Conservation (phyloP, 2,329 filamentous ascomycete genomes). For the Lasiodiplodia sp. region DNA sequence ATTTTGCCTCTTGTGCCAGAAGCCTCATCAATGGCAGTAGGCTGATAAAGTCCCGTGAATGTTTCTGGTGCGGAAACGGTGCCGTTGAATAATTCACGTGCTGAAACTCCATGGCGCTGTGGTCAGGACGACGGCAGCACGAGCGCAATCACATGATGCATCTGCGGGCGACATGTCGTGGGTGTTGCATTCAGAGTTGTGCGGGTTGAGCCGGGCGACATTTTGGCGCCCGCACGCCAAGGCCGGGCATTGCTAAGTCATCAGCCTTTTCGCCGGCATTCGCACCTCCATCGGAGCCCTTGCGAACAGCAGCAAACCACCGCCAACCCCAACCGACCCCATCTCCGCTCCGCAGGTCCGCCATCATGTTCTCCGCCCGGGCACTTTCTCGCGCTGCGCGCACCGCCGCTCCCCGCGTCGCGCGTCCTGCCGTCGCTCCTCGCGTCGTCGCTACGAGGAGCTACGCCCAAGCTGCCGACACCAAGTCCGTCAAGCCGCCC, state of each 20-base stretch:
- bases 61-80: not conserved
- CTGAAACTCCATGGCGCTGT: not conserved
- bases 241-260: slow-evolving; percentile 27
- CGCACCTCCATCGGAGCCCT: slow-evolving; percentile 27
- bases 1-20: not conserved
- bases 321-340: slow-evolving; percentile 27
- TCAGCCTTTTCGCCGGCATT: slow-evolving; percentile 30
- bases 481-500: slow-evolving; percentile 77
- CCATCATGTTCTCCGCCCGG: slow-evolving; percentile 63
- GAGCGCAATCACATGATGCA: not conserved
- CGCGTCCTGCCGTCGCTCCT: slow-evolving; percentile 59
- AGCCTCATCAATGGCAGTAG: not conserved
- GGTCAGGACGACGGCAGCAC: not conserved
- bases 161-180: not conserved
- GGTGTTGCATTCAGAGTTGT: not conserved
- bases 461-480: slow-evolving; percentile 70
- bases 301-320: slow-evolving; percentile 19
- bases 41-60: not conserved
- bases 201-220: not conserved
- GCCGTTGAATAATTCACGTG: not conserved
- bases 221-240: slow-evolving; percentile 18
- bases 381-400: slow-evolving; percentile 64
- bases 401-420: slow-evolving; percentile 62
- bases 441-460: slow-evolving; percentile 70
- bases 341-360: slow-evolving; percentile 32